Evolutionary conservation across 2,329 filamentous ascomycete species (phyloP).

Genomic region (Aspergillus sp.): DNA sequence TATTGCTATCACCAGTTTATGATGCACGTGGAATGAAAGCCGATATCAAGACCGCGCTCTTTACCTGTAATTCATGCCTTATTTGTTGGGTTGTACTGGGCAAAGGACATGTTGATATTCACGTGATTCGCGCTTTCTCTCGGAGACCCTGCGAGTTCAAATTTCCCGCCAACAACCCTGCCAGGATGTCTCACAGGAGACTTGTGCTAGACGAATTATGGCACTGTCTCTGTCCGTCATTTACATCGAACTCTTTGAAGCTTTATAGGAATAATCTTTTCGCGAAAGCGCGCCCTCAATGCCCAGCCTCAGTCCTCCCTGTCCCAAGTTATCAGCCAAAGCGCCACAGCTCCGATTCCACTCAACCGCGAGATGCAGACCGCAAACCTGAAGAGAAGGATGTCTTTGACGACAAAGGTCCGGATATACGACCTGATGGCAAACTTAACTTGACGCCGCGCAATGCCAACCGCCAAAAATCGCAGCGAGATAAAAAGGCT

Average conservation of each 20-base stretch:
- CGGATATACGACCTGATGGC: neutral
- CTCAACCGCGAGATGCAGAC: neutral
- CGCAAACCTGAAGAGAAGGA: neutral
- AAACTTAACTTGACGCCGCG: neutral
- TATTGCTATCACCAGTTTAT: conserved; percentile 17
- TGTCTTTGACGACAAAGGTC: too few relatives aligned
- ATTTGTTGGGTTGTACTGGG: neutral
- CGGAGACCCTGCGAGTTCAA: neutral
- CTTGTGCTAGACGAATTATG: conserved; percentile 45
- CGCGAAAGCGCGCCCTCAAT: conserved; percentile 18
- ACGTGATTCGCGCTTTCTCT: conserved; percentile 22
- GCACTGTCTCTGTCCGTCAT: conserved; percentile 48
- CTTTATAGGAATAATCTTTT: conserved; percentile 20
- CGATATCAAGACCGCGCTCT: neutral
- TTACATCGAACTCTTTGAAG: conserved; percentile 27
- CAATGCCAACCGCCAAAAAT: neutral
- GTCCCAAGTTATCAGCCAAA: conserved; percentile 23
- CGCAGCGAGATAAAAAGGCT: neutral
- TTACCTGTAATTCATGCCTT: neutral
- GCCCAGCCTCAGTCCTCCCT: conserved; percentile 3
- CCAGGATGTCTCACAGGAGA: conserved; percentile 39
- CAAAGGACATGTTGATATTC: conserved; percentile 13
- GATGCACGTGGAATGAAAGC: conserved; percentile 10
- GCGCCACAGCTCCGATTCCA: conserved; percentile 25
- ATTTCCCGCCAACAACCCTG: neutral